Evolutionary conservation across 768 basidiomycete species (phyloP).

Genomic region (Lactarius sanguifluus): DNA sequence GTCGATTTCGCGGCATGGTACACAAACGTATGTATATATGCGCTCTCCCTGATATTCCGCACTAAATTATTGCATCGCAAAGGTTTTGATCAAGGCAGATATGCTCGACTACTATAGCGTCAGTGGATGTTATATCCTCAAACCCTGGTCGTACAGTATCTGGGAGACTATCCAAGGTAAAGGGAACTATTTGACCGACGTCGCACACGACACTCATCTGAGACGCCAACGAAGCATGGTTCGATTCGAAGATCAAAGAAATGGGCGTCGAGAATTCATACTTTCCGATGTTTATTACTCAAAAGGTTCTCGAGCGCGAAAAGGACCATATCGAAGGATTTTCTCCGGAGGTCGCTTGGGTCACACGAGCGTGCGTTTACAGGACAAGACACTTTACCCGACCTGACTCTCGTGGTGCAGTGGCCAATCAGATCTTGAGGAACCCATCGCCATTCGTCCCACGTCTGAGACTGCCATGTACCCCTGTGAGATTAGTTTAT

Average conservation of each 20-base stretch:
- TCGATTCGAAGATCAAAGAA: constrained; percentile 88
- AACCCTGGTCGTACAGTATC: constrained; percentile 95
- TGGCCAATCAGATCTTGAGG: constrained; percentile 90
- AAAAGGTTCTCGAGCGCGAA: constrained; percentile 90
- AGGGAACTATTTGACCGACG: constrained; percentile 30
- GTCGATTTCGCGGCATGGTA: constrained; percentile 95
- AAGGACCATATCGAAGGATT: constrained; percentile 99
- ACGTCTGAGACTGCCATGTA: constrained; percentile 99
- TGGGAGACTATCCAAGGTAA: constrained; percentile 95
- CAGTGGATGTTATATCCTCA: constrained; percentile 97
- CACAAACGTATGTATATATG: constrained; percentile 63
- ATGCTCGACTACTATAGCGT: constrained; percentile 99
- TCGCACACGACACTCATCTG: neutral
- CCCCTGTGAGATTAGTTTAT: constrained; percentile 65
- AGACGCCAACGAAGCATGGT: constrained; percentile 66
- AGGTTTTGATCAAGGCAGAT: constrained; percentile 97
- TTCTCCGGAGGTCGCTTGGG: constrained; percentile 99
- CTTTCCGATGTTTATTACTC: constrained; percentile 98
- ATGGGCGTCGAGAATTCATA: constrained; percentile 96
- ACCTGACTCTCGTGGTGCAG: constrained; percentile 41
- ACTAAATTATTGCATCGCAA: constrained; percentile 28
- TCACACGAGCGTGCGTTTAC: constrained; percentile 82
- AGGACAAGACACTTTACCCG: neutral
- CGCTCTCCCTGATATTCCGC: neutral
- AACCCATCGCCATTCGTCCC: constrained; percentile 96